Conservation (phyloP, 768 basidiomycete species). For the Rhodocollybia butyracea region DNA sequence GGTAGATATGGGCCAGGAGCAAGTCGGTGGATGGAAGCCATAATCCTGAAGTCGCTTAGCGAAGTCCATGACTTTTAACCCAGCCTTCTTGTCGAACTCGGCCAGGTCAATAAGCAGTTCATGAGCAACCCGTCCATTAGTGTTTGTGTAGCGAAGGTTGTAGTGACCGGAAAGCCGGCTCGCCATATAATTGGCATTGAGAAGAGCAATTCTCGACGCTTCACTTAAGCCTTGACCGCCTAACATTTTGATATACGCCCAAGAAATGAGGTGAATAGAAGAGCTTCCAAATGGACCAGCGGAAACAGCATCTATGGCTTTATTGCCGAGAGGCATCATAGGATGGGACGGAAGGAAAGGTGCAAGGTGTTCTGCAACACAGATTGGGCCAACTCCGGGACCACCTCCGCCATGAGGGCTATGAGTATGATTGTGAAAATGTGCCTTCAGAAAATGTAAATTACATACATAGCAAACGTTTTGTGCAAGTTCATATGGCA, state of each 20-base stretch:
- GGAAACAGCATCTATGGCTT: slow-evolving; percentile 83
- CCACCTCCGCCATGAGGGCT: slow-evolving; percentile 98
- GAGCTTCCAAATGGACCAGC: slow-evolving; percentile 94
- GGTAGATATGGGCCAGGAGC: slow-evolving; percentile 96
- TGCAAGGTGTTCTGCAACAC: slow-evolving; percentile 88
- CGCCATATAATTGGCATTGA: slow-evolving; percentile 98
- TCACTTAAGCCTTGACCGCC: slow-evolving; percentile 87
- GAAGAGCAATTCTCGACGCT: slow-evolving; percentile 81
- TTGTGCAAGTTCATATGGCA: slow-evolving; percentile 99
- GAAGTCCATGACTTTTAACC: slow-evolving; percentile 92
- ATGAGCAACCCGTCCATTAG: slow-evolving; percentile 90
- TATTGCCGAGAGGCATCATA: slow-evolving; percentile 57
- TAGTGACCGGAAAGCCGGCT: slow-evolving; percentile 82
- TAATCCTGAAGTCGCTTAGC: slow-evolving; percentile 96
- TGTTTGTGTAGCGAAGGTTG: slow-evolving; percentile 84
- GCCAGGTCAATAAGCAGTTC: slow-evolving; percentile 93
- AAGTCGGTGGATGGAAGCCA: slow-evolving; percentile 96
- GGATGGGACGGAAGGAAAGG: slow-evolving; percentile 95
- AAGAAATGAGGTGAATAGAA: slow-evolving; percentile 92
- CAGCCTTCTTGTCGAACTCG: slow-evolving; percentile 89
- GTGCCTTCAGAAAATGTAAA: background rate
- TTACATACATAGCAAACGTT: slow-evolving; percentile 86
- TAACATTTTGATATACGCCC: slow-evolving; percentile 99
- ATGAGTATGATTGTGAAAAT: background rate
- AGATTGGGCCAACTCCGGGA: slow-evolving; percentile 93